Evolutionary conservation across 2,329 filamentous ascomycete genomes (phyloP).

Genomic region (Dendryphion nanum): DNA sequence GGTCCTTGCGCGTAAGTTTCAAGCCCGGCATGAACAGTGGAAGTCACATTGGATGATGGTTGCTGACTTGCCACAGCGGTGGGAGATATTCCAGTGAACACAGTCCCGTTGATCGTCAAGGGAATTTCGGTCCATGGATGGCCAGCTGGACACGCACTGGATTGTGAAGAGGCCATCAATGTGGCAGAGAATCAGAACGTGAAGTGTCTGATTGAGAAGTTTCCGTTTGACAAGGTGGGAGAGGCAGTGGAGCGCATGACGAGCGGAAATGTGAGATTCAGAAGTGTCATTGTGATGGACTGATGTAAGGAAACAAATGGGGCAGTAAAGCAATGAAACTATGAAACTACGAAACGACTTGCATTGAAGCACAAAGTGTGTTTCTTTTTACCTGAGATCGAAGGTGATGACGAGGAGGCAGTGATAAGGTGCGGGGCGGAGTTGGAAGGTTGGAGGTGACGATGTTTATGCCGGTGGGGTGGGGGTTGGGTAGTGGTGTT

Average conservation of each 20-base stretch:
- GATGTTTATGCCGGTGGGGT: no score
- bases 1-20: conserved; percentile 50
- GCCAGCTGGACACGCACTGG: conserved; percentile 54
- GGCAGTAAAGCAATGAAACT: no score
- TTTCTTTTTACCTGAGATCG: no score
- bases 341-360: no score
- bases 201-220: conserved; percentile 55
- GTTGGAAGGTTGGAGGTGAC: no score
- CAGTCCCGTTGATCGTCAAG: conserved; percentile 45
- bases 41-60: neutral
- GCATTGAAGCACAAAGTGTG: no score
- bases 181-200: conserved; percentile 50
- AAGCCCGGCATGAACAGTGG: no score
- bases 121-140: conserved; percentile 52
- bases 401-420: no score
- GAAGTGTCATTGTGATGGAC: conserved; percentile 51
- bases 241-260: conserved; percentile 53
- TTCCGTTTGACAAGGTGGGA: conserved; percentile 50
- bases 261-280: conserved; percentile 51
- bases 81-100: conserved; percentile 46
- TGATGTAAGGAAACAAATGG: conserved; percentile 17
- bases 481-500: no score
- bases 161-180: conserved; percentile 53
- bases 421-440: no score
- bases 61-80: conserved; percentile 28